Conservation (phyloP, 345 rosid genomes). For the Rhodomyrtus tomentosa region DNA sequence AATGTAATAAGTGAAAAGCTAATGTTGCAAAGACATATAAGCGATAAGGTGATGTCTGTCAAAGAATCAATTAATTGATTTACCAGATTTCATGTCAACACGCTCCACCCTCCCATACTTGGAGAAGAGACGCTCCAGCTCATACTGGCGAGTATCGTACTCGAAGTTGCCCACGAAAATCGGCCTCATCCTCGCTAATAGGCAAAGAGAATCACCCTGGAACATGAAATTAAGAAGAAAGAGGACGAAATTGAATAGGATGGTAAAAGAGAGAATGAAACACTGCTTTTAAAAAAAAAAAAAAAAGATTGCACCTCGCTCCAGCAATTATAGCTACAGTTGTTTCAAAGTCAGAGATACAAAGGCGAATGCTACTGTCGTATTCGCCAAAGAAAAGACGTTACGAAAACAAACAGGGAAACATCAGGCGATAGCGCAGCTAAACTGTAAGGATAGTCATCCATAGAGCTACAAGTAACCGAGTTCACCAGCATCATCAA, state of each 20-base stretch:
- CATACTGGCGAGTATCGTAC: constrained; percentile 73
- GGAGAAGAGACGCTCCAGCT: constrained; percentile 60
- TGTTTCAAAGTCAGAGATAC: neutral
- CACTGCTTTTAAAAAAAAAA: too few species aligned
- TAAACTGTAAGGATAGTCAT: neutral
- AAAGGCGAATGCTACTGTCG: neutral
- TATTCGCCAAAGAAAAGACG: neutral
- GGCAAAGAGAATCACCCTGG: neutral
- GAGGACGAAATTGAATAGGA: neutral
- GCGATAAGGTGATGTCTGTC: neutral
- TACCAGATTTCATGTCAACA: constrained; percentile 91
- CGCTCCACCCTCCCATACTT: constrained; percentile 77
- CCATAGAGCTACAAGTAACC: neutral
- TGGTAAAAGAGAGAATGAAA: neutral
- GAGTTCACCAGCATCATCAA: neutral
- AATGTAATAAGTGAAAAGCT: neutral
- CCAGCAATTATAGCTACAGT: neutral
- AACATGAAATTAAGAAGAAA: neutral
- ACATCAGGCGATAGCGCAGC: neutral
- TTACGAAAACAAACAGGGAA: neutral
- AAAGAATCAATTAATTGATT: neutral
- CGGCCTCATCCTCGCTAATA: constrained; percentile 31
- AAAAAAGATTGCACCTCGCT: neutral
- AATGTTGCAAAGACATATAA: neutral
- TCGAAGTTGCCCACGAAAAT: constrained; percentile 72